Conservation (phyloP, 2,329 filamentous ascomycete species). For the Knoxdaviesia proteae region DNA sequence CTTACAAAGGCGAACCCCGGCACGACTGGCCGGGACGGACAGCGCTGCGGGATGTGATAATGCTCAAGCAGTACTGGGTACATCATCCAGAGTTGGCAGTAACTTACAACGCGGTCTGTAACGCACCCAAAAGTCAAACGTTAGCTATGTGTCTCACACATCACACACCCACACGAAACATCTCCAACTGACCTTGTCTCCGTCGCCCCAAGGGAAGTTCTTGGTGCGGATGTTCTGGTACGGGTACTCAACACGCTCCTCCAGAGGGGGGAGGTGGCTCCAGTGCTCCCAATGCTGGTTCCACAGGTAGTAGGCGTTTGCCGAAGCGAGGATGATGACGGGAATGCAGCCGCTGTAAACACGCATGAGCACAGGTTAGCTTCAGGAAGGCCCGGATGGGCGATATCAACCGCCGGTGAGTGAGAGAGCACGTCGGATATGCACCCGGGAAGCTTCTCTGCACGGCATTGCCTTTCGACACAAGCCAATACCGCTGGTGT, state of each 20-base stretch:
- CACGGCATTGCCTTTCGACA: no score
- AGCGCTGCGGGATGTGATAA: no score
- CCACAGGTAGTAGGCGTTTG: constrained; percentile 86
- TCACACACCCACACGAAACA: neutral
- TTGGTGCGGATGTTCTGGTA: constrained; percentile 97
- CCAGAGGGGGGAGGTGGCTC: constrained; percentile 62
- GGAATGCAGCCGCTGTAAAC: constrained; percentile 50
- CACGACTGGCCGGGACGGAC: no score
- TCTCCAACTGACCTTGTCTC: constrained; percentile 55
- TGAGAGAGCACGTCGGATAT: neutral
- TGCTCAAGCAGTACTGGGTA: neutral
- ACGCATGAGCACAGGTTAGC: neutral
- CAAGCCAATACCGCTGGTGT: no score
- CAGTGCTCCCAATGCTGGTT: constrained; percentile 95
- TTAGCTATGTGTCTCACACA: constrained; percentile 3
- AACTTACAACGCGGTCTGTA: constrained; percentile 47
- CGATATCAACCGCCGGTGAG: neutral
- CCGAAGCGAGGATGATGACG: constrained; percentile 43
- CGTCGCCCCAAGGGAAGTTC: constrained; percentile 89
- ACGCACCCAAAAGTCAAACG: neutral
- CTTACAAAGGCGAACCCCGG: neutral
- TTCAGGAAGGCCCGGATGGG: constrained; percentile 1
- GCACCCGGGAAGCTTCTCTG: no score
- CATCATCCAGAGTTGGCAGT: neutral
- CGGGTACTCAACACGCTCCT: constrained; percentile 81